Percentiles rank a stretch among this genome's conserved stretches.
phyloP scores from a whole-genome alignment of 352 stramenopile species.

The Pythium monospermum region DNA sequence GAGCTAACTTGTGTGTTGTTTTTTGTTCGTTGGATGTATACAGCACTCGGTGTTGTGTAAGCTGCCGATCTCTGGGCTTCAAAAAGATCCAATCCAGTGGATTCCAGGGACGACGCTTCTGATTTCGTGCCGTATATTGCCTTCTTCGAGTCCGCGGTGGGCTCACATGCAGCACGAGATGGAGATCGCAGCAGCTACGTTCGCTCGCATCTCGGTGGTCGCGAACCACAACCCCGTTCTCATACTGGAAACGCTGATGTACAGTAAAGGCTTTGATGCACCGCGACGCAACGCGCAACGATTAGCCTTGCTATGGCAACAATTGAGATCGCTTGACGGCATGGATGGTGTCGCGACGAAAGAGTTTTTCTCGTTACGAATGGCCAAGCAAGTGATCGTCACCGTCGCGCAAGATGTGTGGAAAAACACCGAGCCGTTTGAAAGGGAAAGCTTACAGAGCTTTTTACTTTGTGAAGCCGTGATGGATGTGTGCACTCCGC shows the following conservation, averaged over 20 bases:
- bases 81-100: constrained; percentile 15
- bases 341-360: not conserved
- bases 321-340: not conserved
- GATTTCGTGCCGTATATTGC: constrained; percentile 5
- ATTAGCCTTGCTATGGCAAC: constrained; percentile 6
- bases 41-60: constrained; percentile 15
- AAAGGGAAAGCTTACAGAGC: constrained; percentile 17
- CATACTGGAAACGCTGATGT: constrained; percentile 13
- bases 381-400: constrained; percentile 12
- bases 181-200: constrained; percentile 2
- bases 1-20: not conserved
- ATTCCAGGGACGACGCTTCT: constrained; percentile 19
- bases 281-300: constrained; percentile 9
- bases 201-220: not conserved
- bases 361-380: constrained; percentile 3
- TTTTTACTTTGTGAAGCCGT: constrained; percentile 20
- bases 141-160: not conserved
- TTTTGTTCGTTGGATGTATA: too few relatives aligned
- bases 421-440: constrained; percentile 17
- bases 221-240: constrained; percentile 1
- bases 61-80: constrained; percentile 15
- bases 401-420: constrained; percentile 3
- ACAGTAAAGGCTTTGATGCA: constrained; percentile 14
- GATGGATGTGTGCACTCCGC: constrained; percentile 4
- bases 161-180: not conserved